These are phyloP conservation scores for Canavalia ensiformis DNA, from an alignment of 306 rosid species.

Conservation along the genomic window DNA sequence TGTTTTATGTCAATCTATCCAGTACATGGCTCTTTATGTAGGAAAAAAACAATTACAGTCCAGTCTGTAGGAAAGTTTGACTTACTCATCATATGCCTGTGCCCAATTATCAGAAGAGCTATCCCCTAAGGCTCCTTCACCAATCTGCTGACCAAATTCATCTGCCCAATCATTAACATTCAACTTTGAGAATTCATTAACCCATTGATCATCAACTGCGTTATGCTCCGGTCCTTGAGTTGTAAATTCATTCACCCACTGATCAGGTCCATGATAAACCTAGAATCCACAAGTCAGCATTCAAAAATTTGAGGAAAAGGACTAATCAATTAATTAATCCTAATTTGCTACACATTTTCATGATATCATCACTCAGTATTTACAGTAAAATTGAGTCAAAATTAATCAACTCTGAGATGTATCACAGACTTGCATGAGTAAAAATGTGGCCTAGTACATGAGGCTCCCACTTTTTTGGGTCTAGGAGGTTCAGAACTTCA, in stretches of 20 bases:
- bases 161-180: slow-evolving; percentile 91
- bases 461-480: not conserved
- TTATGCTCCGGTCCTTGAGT: slow-evolving; percentile 54
- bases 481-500: slow-evolving; percentile 31
- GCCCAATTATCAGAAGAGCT: slow-evolving; percentile 82
- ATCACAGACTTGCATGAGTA: slow-evolving; percentile 34
- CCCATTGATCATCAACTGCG: slow-evolving; percentile 85
- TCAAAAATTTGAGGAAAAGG: slow-evolving; percentile 38
- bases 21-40: not conserved
- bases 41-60: not conserved
- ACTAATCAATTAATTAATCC: not conserved
- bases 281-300: slow-evolving; percentile 57
- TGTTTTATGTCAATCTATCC: slow-evolving; percentile 12
- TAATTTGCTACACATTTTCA: slow-evolving; percentile 20
- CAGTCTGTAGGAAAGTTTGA: slow-evolving; percentile 34
- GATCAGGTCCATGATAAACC: slow-evolving; percentile 71
- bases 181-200: slow-evolving; percentile 90
- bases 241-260: slow-evolving; percentile 90
- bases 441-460: slow-evolving; percentile 1
- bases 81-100: slow-evolving; percentile 89
- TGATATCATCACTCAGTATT: slow-evolving; percentile 28
- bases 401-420: not conserved
- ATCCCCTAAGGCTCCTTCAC: slow-evolving; percentile 75
- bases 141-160: slow-evolving; percentile 86
- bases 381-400: not conserved